Base-by-base conservation (phyloP, 2,329 filamentous ascomycete species). In the Alternaria burnsii region DNA sequence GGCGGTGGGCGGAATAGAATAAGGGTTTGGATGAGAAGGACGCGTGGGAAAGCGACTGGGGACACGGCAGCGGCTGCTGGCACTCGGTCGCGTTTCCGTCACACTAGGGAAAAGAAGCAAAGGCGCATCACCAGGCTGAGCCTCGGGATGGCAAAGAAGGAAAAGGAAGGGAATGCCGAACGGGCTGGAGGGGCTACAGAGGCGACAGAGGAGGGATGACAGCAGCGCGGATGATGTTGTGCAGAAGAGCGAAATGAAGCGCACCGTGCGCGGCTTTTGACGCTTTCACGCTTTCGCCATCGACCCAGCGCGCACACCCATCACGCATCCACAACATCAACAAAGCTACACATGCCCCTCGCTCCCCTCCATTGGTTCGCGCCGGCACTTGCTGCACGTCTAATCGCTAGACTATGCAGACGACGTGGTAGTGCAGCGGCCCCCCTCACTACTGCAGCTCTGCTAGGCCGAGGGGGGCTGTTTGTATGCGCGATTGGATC, bases 111-210 rank as follows among this genome's bases (percentile, higher is more conserved):
- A 54, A 65, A 58, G 61, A 65, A 62, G 54, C 65, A 66, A 63
- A 68, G 60, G 70, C 70, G 68, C 74, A 70, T 70, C 68, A 56
- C 68, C 69, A 74, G 66, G 66, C 64, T 66, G 74, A 73, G 66
- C 72, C 71, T 71, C 71, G 57, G 65, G 41, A 70, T 68, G 68
- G 67, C 71, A 68, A 63, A 61, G 68, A 67, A 62, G 66, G 61
- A 44, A 63, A 68, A 65, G 62, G 61, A 69, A 68, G 72, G 65
- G 59, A 68, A 74, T 61, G 66, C 65, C 64, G 58, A 63, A 68
- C 60, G 63, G 68, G 59, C 66, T 63, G 65, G 68, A 68, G 65
- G 61, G 66, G 62, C 67, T 47, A 59, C 61, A 64, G 55, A 59
- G 54, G 53, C 58, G 58, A 60, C 53, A 44, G 67, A 64, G 61